Base-by-base conservation (phyloP, 2,329 filamentous ascomycete genomes). In the Sarocladium kiliense region DNA sequence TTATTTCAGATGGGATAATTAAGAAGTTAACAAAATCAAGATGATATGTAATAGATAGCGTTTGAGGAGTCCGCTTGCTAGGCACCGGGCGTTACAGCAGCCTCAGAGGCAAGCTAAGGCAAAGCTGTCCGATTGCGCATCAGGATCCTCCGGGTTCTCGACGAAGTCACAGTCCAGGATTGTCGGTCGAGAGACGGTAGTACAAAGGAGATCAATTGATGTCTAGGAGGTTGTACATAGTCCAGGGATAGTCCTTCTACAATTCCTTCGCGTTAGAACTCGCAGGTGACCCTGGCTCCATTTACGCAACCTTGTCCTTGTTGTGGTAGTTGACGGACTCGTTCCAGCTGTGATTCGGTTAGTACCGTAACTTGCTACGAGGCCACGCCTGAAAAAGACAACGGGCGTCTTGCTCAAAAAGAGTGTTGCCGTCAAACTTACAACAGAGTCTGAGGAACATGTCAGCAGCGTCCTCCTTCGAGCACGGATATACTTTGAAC, bases 261-360 rank as follows among this genome's bases (percentile, higher is more conserved):
- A 51, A 18, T 51, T 51, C 47, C 47, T 36, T 36, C 47, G 25
- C n/a, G 26, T 27, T 51, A 4, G 3, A 16, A 27, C 18, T 11
- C n/a, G 30, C 10, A 21, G 4, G 21, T 27, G 9, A 27, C n/a
- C 6, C 11, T n/a, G 10, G 34, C 26, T 21, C 6, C 30, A n/a
- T 36, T 51, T 51, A 51, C 27, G 47, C 26, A 30, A 71, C 68
- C 82, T 89, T 91, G 79, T 95, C 87, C 79, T 88, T 88, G 80
- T 96, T 91, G 86, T 97, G 91, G 80, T 96, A 93, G 86, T 97
- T 97, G 80, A 97, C 91, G 57, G 80, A 82, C 63, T 86, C 79
- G 77, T 97, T 97, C 94, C 94, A 99, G 88, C 88, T 91, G 18
- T n/a, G 5, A 19, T 16, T 65, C 61, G 60, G 30, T 53, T 23